Base-by-base conservation (phyloP, 768 basidiomycete species). In the Boletus edulis region DNA sequence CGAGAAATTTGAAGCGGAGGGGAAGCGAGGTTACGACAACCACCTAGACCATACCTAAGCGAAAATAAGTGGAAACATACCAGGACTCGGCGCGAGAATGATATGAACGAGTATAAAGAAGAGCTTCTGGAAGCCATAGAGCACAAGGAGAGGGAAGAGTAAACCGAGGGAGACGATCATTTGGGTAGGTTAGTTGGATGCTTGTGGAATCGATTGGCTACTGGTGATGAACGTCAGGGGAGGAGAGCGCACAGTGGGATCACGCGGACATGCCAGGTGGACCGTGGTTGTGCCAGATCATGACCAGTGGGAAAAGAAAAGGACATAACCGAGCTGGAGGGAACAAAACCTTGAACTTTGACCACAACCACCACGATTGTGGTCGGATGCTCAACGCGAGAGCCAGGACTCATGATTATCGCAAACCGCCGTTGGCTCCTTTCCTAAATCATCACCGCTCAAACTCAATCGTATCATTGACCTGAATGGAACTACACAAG, bases 121-220 rank as follows among this genome's bases (percentile, higher is more conserved):
- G 38, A 63, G 41, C 37, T 32, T 58, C 39, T 53, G 58, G n/a
- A 65, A 14, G 18, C 54, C 61, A 54, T 63, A 60, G 12, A 68
- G 51, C 27, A 44, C 47, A 7, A 68, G 63, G 34, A 63, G 22
- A 5, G 65, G 61, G 39, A 49, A 65, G 40, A 68, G 53, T 14
- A 61, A 48, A 29, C 57, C 57, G 35, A 67, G 52, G 38, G 67
- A 51, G n/a, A 69, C 53, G 18, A 69, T 61, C 67, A 68, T 67
- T 18, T 35, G 40, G 13, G 14, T 7, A 5, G n/a, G n/a, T 49
- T n/a, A 15, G 34, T 3, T 12, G 18, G 32, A 50, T 39, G 24
- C 49, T 39, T 46, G 34, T 47, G 22, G 24, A 40, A 13, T 46
- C 7, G 40, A 41, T 18, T 46, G 27, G 34, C 11, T 35, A 3